Conservation (phyloP, 352 stramenopile genomes). For the Pythium folliculosum region DNA sequence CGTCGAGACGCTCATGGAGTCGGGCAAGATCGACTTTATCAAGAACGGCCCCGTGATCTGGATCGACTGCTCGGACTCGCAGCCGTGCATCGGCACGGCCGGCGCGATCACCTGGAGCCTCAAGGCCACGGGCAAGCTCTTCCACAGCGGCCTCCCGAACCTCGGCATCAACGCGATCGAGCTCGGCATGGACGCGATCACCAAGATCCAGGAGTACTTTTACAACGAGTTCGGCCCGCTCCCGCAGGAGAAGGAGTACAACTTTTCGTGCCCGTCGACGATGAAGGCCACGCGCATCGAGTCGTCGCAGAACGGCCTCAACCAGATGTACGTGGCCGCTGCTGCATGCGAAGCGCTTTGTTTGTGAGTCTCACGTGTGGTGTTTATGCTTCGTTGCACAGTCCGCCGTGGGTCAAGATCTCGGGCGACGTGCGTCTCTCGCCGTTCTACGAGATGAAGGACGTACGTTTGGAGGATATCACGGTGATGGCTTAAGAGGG, state of each 20-base stretch:
- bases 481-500: too few relatives aligned
- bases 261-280: slow-evolving; percentile 87
- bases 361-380: not conserved
- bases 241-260: slow-evolving; percentile 87
- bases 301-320: slow-evolving; percentile 75
- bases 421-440: slow-evolving; percentile 90
- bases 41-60: slow-evolving; percentile 93
- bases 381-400: slow-evolving; percentile 29
- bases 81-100: slow-evolving; percentile 92
- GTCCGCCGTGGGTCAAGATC: slow-evolving; percentile 89
- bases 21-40: slow-evolving; percentile 90
- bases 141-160: slow-evolving; percentile 90
- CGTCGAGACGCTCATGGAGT: slow-evolving; percentile 88
- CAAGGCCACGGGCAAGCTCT: slow-evolving; percentile 91
- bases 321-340: slow-evolving; percentile 58
- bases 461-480: slow-evolving; percentile 42
- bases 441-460: slow-evolving; percentile 92
- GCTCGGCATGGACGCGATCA: slow-evolving; percentile 83
- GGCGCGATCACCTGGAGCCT: slow-evolving; percentile 88
- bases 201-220: slow-evolving; percentile 87
- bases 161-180: slow-evolving; percentile 91
- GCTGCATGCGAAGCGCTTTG: not conserved
- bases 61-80: slow-evolving; percentile 91
- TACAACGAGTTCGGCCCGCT: slow-evolving; percentile 89
- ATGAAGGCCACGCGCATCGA: slow-evolving; percentile 89